Evolutionary conservation across 2,329 filamentous ascomycete species (phyloP), one percentile per base, ranked within the genome.

Genomic region (Blumeria graminis): DNA sequence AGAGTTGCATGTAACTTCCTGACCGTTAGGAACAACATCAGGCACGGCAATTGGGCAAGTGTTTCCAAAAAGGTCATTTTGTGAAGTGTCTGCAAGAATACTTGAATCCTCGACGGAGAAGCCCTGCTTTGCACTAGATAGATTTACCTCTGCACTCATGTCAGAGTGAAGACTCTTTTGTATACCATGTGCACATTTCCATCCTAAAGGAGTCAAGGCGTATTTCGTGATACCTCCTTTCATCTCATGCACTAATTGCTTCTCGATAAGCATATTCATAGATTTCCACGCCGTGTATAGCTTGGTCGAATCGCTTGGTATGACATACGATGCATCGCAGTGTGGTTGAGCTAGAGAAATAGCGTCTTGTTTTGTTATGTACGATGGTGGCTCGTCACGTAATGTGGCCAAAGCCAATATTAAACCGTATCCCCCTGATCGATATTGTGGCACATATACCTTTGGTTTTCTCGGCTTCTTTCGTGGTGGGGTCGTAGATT

Each of bases 221-320:
- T 88, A 92, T 60, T 75, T 78, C 58, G 79, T 76, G 0, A 84
- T 84, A 14, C 82, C 74, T 0, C 84, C 82, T 56, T 78, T 78
- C 61, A 46, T 57, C 51, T 84, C 81, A 57, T 80, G 81, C 0
- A 89, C 82, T 3, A 89, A 69, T 57, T 87, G 83, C 64, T 89
- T 87, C 56, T 79, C 73, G 5, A 81, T 62, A 35, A 92, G 69
- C 0, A 82, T 86, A 65, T 85, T 86, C 75, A 90, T 88, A 1
- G 84, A 87, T 63, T 77, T 83, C 85, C 85, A 92, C 0, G 86
- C 86, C 0, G 85, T 90, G 62, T 86, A 85, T 62, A 77, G 84
- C 57, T 80, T 83, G 10, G 74, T 80, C 0, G 82, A 72, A 56
- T 86, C 81, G 43, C 71, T 72, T 0, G 83, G 81, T 0, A 76